A percentile compares a stretch with the other conserved stretches of the same genome.
Conservation (phyloP, 352 stramenopile species). For the Lagenidium giganteum region DNA sequence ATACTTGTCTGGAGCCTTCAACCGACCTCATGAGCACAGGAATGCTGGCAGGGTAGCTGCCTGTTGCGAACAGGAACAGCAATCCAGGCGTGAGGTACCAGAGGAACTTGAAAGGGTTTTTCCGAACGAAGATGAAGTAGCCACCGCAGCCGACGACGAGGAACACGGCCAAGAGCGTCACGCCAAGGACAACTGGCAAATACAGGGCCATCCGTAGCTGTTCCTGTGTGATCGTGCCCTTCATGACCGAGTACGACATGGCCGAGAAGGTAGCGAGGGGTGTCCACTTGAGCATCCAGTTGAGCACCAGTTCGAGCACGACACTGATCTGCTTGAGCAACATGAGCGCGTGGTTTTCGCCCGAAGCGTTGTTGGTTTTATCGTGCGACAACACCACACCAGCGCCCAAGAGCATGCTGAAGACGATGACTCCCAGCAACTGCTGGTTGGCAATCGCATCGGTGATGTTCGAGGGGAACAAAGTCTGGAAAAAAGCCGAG, state of each 20-base stretch:
- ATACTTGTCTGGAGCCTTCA: conserved; percentile 56
- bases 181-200: conserved; percentile 30
- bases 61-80: conserved; percentile 52
- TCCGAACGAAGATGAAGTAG: conserved; percentile 53
- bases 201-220: conserved; percentile 29
- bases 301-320: conserved; percentile 64
- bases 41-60: conserved; percentile 42
- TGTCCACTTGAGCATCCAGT: conserved; percentile 54
- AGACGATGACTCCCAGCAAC: conserved; percentile 45
- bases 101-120: conserved; percentile 56
- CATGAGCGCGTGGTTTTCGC: conserved; percentile 39
- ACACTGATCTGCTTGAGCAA: conserved; percentile 53
- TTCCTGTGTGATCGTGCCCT: conserved; percentile 25
- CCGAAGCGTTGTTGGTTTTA: too few relatives aligned
- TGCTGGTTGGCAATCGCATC: conserved; percentile 35
- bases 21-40: conserved; percentile 59
- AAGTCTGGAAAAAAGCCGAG: conserved; percentile 40
- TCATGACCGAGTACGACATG: conserved; percentile 51
- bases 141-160: conserved; percentile 37
- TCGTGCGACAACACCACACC: conserved; percentile 40
- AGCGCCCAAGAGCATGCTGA: conserved; percentile 50
- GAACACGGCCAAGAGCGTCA: conserved; percentile 41
- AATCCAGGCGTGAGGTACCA: conserved; percentile 45
- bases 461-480: conserved; percentile 60
- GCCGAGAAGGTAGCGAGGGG: conserved; percentile 41